Conservation (phyloP, 257 asterid species). For the Craterostigma plantagineum region DNA sequence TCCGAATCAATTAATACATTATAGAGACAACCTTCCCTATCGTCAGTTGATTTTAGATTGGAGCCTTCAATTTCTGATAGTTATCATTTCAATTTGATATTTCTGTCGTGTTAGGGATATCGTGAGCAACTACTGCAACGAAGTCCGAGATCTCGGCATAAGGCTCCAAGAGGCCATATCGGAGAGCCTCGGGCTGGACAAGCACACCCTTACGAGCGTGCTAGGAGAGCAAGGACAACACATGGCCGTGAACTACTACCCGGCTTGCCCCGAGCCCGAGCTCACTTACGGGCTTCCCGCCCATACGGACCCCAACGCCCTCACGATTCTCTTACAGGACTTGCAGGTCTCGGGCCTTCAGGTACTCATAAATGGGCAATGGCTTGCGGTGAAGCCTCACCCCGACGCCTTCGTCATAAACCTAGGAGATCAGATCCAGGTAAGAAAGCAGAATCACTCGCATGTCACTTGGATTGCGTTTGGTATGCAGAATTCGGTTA, state of each 20-base stretch:
- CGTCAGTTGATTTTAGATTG: no score
- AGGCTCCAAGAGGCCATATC: not conserved
- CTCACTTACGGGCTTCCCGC: not conserved
- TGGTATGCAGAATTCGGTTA: no score
- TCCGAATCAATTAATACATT: no score
- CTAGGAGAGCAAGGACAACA: not conserved
- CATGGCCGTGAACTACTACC: not conserved
- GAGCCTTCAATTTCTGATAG: no score
- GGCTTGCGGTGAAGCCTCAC: no score
- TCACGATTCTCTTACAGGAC: not conserved
- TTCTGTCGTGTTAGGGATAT: not conserved
- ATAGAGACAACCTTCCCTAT: no score
- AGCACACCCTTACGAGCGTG: not conserved
- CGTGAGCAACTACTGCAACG: conserved; percentile 1
- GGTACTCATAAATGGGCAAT: not conserved
- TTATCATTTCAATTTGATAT: no score
- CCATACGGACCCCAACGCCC: not conserved
- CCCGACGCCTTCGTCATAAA: no score
- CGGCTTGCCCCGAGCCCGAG: conserved; percentile 1
- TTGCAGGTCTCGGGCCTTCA: not conserved
- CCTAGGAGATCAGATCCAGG: no score
- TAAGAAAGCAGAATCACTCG: no score
- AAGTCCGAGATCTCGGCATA: not conserved
- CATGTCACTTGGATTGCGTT: no score
- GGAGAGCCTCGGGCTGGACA: not conserved